Evolutionary conservation across 257 asterid genomes (phyloP).

Genomic region (Nicotiana knightiana): DNA sequence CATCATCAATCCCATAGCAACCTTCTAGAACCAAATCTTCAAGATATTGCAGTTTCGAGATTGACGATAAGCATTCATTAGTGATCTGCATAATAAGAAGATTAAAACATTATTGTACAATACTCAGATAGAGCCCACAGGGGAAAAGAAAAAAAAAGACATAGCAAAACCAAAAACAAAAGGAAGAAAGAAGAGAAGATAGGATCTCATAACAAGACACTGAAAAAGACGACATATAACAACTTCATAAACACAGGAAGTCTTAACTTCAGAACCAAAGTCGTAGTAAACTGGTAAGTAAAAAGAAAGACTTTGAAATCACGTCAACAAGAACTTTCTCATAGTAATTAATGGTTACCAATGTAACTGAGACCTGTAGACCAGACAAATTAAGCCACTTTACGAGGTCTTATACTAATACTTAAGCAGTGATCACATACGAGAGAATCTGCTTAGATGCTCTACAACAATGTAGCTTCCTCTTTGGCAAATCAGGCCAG

Average conservation of each 20-base stretch:
- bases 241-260: not conserved
- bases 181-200: not conserved
- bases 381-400: not conserved
- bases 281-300: not conserved
- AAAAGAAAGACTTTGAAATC: not conserved
- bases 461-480: not conserved
- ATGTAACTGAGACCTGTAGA: not conserved
- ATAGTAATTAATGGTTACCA: not conserved
- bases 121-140: not conserved
- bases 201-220: not conserved
- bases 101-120: not conserved
- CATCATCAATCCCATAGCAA: constrained; percentile 77
- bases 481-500: not conserved
- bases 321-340: not conserved
- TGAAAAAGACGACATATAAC: not conserved
- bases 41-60: constrained; percentile 63
- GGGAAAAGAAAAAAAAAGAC: not conserved
- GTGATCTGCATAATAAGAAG: constrained; percentile 44
- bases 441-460: not conserved
- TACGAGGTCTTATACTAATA: not conserved
- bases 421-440: not conserved
- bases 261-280: not conserved
- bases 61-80: constrained; percentile 51
- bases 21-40: constrained; percentile 79
- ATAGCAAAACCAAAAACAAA: not conserved